Evolutionary conservation across 768 basidiomycete species (phyloP).

Genomic region (Dacryopinax primogenitus): DNA sequence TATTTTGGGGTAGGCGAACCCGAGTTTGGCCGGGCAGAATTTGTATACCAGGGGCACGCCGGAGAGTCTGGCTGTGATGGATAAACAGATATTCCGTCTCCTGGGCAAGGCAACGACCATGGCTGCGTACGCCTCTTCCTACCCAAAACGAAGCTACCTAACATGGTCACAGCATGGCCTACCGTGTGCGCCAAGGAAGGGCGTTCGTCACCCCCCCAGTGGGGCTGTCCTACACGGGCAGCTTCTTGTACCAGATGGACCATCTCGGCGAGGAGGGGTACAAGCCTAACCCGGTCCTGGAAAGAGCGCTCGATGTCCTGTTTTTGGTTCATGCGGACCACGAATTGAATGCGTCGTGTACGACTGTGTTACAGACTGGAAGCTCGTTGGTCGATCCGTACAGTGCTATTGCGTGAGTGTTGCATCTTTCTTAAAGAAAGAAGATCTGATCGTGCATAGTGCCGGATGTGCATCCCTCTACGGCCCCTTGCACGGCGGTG

Average conservation of each 20-base stretch:
- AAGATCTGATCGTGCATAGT: conserved; percentile 28
- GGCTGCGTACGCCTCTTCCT: conserved; percentile 48
- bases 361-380: conserved; percentile 76
- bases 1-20: neutral
- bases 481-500: conserved; percentile 42
- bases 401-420: conserved; percentile 57
- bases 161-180: conserved; percentile 56
- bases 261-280: conserved; percentile 62
- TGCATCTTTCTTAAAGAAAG: neutral
- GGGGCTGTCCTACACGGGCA: conserved; percentile 71
- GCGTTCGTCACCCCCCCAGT: conserved; percentile 76
- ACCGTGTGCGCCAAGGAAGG: conserved; percentile 80
- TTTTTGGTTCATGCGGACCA: conserved; percentile 87
- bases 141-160: neutral
- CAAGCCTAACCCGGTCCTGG: conserved; percentile 68
- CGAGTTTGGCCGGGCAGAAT: conserved; percentile 33
- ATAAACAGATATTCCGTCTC: conserved; percentile 80
- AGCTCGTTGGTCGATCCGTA: conserved; percentile 86
- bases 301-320: conserved; percentile 73
- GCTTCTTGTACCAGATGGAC: conserved; percentile 86
- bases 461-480: conserved; percentile 82
- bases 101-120: conserved; percentile 82
- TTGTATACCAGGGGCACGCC: conserved; percentile 57
- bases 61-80: conserved; percentile 63
- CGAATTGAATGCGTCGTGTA: conserved; percentile 75